phyloP scores from a whole-genome alignment of 2,329 filamentous ascomycete species.

The Stagonosporopsis vannaccii region DNA sequence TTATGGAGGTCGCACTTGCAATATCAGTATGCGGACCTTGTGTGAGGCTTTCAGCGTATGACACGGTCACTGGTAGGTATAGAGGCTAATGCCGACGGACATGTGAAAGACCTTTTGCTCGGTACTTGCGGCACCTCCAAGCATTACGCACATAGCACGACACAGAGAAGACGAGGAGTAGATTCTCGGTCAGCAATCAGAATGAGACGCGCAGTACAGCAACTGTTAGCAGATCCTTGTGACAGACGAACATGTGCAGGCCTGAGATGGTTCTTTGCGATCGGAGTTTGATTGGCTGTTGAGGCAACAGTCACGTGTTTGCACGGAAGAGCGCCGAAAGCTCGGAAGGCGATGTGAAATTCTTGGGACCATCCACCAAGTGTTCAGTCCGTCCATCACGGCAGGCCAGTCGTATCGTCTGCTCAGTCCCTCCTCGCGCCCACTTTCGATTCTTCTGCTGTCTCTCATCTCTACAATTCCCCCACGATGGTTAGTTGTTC shows the following conservation, averaged over 20 bases:
- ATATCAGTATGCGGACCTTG: slow-evolving; percentile 7
- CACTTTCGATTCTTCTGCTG: background rate
- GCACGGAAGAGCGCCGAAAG: slow-evolving; percentile 30
- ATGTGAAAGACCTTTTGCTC: slow-evolving; percentile 39
- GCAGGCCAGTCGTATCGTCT: slow-evolving; percentile 10
- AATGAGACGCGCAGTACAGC: background rate
- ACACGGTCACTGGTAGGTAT: slow-evolving; percentile 20
- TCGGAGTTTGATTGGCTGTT: slow-evolving; percentile 42
- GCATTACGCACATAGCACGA: background rate
- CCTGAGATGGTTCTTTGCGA: slow-evolving; percentile 33
- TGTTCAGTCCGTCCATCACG: slow-evolving; percentile 25
- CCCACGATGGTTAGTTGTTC: slow-evolving; percentile 37
- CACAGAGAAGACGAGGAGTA: too few species aligned
- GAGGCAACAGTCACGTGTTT: slow-evolving; percentile 31
- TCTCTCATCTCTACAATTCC: background rate
- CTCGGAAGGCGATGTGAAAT: slow-evolving; percentile 34
- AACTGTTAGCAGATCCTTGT: background rate
- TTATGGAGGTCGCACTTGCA: background rate
- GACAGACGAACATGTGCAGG: background rate
- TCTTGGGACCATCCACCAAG: slow-evolving; percentile 25
- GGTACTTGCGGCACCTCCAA: slow-evolving; percentile 21
- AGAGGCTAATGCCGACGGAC: slow-evolving; percentile 29
- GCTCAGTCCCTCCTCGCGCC: background rate
- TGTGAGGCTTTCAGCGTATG: slow-evolving; percentile 21
- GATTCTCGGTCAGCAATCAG: background rate